Evolutionary conservation across 2,329 filamentous ascomycete genomes (phyloP).

Genomic region (Trichothecium roseum): DNA sequence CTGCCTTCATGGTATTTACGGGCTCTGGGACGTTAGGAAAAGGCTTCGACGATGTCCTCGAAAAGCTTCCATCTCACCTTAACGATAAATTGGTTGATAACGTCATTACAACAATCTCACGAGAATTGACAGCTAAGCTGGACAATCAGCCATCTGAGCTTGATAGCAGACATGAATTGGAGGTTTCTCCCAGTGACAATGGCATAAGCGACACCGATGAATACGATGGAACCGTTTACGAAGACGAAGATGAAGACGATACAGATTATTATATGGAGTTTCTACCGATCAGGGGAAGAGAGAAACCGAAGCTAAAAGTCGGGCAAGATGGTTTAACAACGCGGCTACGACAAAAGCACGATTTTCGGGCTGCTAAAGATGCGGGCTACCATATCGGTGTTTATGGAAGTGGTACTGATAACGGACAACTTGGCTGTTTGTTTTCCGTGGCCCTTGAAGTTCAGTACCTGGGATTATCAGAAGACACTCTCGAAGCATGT

Average conservation of each 20-base stretch:
- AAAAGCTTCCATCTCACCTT: not conserved
- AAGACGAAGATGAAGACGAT: not conserved
- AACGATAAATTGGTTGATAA: not conserved
- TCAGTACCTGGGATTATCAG: slow-evolving; percentile 56
- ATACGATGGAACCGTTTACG: no score
- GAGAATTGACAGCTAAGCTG: no score
- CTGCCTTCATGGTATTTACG: no score
- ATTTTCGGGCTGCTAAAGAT: not conserved
- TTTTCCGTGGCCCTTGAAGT: slow-evolving; percentile 58
- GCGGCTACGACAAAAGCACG: not conserved
- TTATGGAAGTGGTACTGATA: not conserved
- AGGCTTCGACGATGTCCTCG: not conserved
- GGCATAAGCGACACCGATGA: no score
- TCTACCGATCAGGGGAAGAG: not conserved
- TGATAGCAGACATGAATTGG: no score
- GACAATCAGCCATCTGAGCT: no score
- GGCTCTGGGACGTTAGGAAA: not conserved
- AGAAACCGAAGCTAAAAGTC: not conserved
- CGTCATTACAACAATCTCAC: not conserved
- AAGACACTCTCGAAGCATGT: slow-evolving; percentile 67
- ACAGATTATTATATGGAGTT: no score
- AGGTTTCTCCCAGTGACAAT: no score
- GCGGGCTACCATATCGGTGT: not conserved
- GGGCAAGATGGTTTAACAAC: not conserved
- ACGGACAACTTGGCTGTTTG: slow-evolving; percentile 15